Evolutionary conservation across 1,284 basidiomycete genomes (phyloP).

Genomic region (Cutaneotrichosporon dermatis): DNA sequence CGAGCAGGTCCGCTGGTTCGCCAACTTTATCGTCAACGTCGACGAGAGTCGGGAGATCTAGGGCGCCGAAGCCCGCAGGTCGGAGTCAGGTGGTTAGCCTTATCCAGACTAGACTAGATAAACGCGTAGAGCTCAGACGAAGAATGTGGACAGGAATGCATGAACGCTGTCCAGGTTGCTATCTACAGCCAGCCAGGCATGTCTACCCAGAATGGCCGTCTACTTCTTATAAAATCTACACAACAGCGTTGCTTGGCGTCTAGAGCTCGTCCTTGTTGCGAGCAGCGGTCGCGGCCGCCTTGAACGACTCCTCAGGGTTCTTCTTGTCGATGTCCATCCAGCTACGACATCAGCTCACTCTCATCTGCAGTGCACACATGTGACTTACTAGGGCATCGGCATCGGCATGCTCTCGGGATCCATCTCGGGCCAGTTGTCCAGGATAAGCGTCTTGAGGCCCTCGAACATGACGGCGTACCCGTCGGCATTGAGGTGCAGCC

Average conservation of each 20-base stretch:
- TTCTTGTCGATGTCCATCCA: constrained; percentile 3
- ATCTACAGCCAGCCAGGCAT: no score
- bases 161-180: no score
- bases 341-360: background rate
- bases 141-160: no score
- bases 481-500: constrained; percentile 66
- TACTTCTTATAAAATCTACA: no score
- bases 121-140: no score
- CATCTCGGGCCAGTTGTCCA: constrained; percentile 62
- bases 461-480: constrained; percentile 72
- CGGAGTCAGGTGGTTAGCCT: background rate
- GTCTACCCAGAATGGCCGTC: no score
- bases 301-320: background rate
- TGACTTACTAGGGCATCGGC: constrained; percentile 38
- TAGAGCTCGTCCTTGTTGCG: background rate
- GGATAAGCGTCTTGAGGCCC: constrained; percentile 59
- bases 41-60: constrained; percentile 32
- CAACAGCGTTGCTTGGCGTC: no score
- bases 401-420: constrained; percentile 46
- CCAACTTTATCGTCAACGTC: constrained; percentile 40
- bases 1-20: constrained; percentile 43
- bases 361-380: background rate
- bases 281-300: background rate
- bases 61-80: background rate
- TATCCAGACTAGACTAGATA: no score